phyloP scores from a whole-genome alignment of 2,329 filamentous ascomycete genomes.

The Cercospora zeina region DNA sequence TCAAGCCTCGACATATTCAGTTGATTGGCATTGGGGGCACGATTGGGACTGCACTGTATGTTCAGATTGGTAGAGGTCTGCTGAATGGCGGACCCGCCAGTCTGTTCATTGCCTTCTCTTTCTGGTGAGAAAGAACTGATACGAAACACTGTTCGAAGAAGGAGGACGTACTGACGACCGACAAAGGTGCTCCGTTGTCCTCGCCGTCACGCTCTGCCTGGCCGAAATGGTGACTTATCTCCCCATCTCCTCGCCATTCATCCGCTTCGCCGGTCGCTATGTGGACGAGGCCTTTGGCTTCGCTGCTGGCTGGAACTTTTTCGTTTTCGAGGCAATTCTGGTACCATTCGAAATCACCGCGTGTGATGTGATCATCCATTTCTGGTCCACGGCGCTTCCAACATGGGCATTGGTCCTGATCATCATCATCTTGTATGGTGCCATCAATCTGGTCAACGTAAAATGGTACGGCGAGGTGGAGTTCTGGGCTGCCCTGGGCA shows the following conservation, averaged over 20 bases:
- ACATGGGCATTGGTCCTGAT: conserved; percentile 63
- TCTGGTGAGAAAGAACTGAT: conserved; percentile 39
- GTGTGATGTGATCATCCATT: conserved; percentile 63
- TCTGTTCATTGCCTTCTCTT: conserved; percentile 49
- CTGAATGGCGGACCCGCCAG: conserved; percentile 51
- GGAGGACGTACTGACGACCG: not conserved
- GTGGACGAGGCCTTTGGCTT: conserved; percentile 70
- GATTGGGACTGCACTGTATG: conserved; percentile 52
- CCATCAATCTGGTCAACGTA: conserved; percentile 71
- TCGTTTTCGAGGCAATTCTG: conserved; percentile 36
- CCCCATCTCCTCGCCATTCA: conserved; percentile 75
- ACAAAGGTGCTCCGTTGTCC: conserved; percentile 30
- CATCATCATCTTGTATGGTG: conserved; percentile 56
- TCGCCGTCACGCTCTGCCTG: conserved; percentile 47
- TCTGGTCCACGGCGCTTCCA: conserved; percentile 53
- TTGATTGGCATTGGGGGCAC: conserved; percentile 48
- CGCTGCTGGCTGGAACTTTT: conserved; percentile 38
- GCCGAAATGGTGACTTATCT: conserved; percentile 77
- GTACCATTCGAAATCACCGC: conserved; percentile 45
- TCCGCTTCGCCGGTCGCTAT: conserved; percentile 72
- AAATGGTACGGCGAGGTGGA: conserved; percentile 76
- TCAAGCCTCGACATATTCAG: conserved; percentile 50
- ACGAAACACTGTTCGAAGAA: not conserved
- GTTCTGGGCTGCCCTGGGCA: conserved; percentile 59
- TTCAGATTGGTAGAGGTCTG: conserved; percentile 50